Base-by-base conservation (phyloP, 2,329 filamentous ascomycete genomes). In the Metarhizium humberi region DNA sequence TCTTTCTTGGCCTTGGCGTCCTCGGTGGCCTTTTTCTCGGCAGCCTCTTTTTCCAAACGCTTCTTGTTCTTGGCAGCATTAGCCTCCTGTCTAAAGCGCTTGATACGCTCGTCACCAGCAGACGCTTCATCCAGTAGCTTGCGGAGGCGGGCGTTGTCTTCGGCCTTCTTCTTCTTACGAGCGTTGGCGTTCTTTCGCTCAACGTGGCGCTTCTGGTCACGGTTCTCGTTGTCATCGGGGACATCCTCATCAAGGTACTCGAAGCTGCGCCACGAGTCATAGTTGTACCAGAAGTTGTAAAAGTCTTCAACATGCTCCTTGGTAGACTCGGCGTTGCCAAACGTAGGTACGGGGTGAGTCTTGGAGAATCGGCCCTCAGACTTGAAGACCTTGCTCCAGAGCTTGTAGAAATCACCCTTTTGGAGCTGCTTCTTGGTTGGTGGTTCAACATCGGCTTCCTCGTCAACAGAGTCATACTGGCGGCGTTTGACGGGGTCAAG, bases 211-310 rank as follows among this genome's bases (percentile, higher is more conserved):
- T 96, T 97, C 80, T 99, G 94, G 76, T 97, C 92, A 72, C 94
- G 92, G 79, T 92, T 96, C 78, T 97, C 94, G 73, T 94, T 96
- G 79, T 99, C 94, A 68, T 99, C 94, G 45, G 94, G 94, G 34
- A 99, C 92, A 69, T 99, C 94, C 78, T 99, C 94, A 69, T 99
- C 94, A 57, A 95, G 88, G 75, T 99, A 99, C 77, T 99, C 94
- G 67, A 99, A 99, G 3, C 88, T 86, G 59, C 94, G 82, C 94
- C 94, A 99, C 73, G 88, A 94, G 80, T 99, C 94, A 66, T 99
- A 95, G 81, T 92, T 95, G 81, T 97, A 99, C 87, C 89, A 99
- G 80, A 97, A 99, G 81, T 99, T 96, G 83, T 99, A 99, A 74
- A 99, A 99, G 54, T 79, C 78, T 69, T 97, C 92, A 50, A 99